Evolutionary conservation across 2,329 filamentous ascomycete genomes (phyloP).

Genomic region (Albifimbria verrucaria): DNA sequence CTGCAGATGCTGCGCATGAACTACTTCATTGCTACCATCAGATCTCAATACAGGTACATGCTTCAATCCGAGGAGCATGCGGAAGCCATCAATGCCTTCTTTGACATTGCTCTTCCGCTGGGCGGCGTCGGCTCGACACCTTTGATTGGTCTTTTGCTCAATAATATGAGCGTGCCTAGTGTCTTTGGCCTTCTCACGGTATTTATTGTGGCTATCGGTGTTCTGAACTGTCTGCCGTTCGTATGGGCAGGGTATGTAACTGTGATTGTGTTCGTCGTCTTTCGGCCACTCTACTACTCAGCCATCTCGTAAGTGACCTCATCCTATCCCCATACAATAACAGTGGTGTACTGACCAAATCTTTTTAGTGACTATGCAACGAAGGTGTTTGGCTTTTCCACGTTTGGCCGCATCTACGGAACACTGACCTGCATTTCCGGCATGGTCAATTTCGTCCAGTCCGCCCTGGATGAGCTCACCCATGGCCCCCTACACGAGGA

Average conservation of each 20-base stretch:
- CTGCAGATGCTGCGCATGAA: slow-evolving; percentile 66
- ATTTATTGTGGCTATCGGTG: slow-evolving; percentile 53
- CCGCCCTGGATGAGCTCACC: slow-evolving; percentile 65
- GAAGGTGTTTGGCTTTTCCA: slow-evolving; percentile 80
- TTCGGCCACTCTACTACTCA: slow-evolving; percentile 74
- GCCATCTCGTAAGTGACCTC: slow-evolving; percentile 57
- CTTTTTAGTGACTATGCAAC: slow-evolving; percentile 61
- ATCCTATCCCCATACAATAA: background rate
- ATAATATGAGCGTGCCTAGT: slow-evolving; percentile 60
- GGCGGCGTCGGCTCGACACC: slow-evolving; percentile 68
- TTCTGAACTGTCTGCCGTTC: slow-evolving; percentile 62
- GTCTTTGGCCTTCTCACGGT: slow-evolving; percentile 57
- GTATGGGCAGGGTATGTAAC: slow-evolving; percentile 64
- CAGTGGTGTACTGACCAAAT: rapidly evolving
- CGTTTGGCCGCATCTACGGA: slow-evolving; percentile 77
- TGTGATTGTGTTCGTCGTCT: slow-evolving; percentile 65
- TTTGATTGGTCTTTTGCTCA: slow-evolving; percentile 68
- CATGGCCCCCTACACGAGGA: slow-evolving; percentile 59
- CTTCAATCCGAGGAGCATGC: slow-evolving; percentile 46
- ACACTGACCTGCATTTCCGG: slow-evolving; percentile 72
- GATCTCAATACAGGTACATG: slow-evolving; percentile 67
- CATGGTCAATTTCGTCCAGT: slow-evolving; percentile 67
- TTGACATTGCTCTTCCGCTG: slow-evolving; percentile 54
- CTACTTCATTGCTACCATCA: slow-evolving; percentile 65
- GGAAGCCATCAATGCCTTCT: slow-evolving; percentile 37